Evolutionary conservation across 371 early-diverging fungal species (phyloP).

Genomic region (Smittium culicis): DNA sequence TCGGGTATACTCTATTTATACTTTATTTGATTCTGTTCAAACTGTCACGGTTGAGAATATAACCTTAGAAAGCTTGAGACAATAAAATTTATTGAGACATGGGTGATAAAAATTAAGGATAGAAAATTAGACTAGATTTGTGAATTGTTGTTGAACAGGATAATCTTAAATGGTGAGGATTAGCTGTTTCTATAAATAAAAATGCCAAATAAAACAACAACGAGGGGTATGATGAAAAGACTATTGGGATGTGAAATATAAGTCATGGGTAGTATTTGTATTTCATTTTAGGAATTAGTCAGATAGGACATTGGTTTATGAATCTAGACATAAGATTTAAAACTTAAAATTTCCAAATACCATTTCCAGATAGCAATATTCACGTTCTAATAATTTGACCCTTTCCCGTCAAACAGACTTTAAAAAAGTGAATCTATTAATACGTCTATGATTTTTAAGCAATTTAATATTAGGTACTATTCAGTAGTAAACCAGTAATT

Average conservation of each 20-base stretch:
- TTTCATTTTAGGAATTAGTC: background rate
- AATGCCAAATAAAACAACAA: background rate
- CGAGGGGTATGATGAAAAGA: background rate
- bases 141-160: background rate
- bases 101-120: background rate
- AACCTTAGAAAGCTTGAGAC: background rate
- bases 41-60: background rate
- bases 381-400: too few species aligned
- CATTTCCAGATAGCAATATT: too few species aligned
- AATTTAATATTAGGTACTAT: too few species aligned
- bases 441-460: too few species aligned
- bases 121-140: background rate
- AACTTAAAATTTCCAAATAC: too few species aligned
- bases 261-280: background rate
- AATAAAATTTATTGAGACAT: background rate
- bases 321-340: too few species aligned
- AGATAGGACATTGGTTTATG: background rate
- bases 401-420: too few species aligned
- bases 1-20: background rate
- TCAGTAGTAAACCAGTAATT: too few species aligned
- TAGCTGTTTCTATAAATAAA: background rate
- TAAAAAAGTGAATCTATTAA: too few species aligned
- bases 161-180: background rate
- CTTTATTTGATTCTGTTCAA: background rate
- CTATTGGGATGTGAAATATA: background rate